A percentile compares a stretch with the other conserved stretches of the same genome.
Evolutionary conservation across 2,329 filamentous ascomycete genomes (phyloP).

Genomic region (Calonectria pseudoturangicola): DNA sequence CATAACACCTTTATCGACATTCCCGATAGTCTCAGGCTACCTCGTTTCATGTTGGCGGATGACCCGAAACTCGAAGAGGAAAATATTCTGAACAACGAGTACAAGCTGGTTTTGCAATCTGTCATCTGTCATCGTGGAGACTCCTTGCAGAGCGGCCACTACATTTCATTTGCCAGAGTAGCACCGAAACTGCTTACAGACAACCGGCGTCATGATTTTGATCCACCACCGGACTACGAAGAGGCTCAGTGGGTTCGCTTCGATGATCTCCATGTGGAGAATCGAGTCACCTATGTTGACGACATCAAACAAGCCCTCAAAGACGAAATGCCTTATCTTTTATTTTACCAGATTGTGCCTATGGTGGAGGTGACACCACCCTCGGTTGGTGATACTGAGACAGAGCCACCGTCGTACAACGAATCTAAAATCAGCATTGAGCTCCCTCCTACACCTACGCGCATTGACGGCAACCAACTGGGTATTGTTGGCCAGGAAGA

Average conservation of each 20-base stretch:
- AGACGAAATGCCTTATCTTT: conserved; percentile 92
- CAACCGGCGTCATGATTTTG: conserved; percentile 73
- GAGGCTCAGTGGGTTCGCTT: conserved; percentile 92
- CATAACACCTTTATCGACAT: conserved; percentile 93
- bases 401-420: conserved; percentile 76
- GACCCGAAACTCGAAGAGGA: conserved; percentile 78
- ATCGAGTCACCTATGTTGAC: conserved; percentile 84
- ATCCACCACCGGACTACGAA: conserved; percentile 79
- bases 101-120: conserved; percentile 93
- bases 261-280: conserved; percentile 84
- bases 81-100: conserved; percentile 87
- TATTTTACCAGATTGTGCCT: conserved; percentile 96
- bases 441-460: conserved; percentile 53
- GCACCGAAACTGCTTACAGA: conserved; percentile 77
- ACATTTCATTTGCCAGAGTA: conserved; percentile 88
- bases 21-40: conserved; percentile 85
- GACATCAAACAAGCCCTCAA: conserved; percentile 85
- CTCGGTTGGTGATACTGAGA: conserved; percentile 67
- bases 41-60: conserved; percentile 89
- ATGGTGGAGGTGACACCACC: conserved; percentile 80
- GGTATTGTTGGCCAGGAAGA: conserved; percentile 46
- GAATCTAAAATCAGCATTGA: conserved; percentile 68
- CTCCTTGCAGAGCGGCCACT: conserved; percentile 92
- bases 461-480: conserved; percentile 43
- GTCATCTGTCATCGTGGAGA: conserved; percentile 94